These are phyloP conservation scores for Fusarium sp. DNA, from an alignment of 2,329 filamentous ascomycete genomes.

Conservation along the genomic window DNA sequence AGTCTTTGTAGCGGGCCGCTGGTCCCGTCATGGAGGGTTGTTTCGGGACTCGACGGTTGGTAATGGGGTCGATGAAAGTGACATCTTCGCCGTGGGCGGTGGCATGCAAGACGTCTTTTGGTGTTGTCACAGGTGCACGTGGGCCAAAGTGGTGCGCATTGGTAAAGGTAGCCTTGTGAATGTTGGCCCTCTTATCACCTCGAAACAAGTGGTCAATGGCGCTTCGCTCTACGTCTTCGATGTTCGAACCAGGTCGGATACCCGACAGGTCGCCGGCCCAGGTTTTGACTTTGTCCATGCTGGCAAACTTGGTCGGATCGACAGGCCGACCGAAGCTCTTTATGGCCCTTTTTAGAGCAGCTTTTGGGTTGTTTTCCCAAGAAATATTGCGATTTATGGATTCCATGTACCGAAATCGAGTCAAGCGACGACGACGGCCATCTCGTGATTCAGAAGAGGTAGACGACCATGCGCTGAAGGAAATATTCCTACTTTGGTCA, in stretches of 20 bases:
- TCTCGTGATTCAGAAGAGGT: slow-evolving; percentile 55
- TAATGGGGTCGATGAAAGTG: slow-evolving; percentile 64
- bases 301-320: slow-evolving; percentile 49
- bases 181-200: slow-evolving; percentile 42
- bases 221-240: slow-evolving; percentile 56
- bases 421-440: slow-evolving; percentile 53
- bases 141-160: slow-evolving; percentile 48
- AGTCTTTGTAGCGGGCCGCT: slow-evolving; percentile 45
- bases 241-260: slow-evolving; percentile 52
- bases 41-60: slow-evolving; percentile 60
- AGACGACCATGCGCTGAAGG: slow-evolving; percentile 59
- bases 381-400: slow-evolving; percentile 54
- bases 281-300: slow-evolving; percentile 49
- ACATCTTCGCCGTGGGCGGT: slow-evolving; percentile 33
- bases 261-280: slow-evolving; percentile 51
- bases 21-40: slow-evolving; percentile 30
- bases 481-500: slow-evolving; percentile 54
- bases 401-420: slow-evolving; percentile 59
- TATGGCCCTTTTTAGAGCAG: slow-evolving; percentile 54
- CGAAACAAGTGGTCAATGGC: slow-evolving; percentile 57
- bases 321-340: slow-evolving; percentile 50
- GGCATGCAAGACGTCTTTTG: slow-evolving; percentile 40
- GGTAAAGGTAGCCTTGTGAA: slow-evolving; percentile 47
- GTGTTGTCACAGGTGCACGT: slow-evolving; percentile 30
- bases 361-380: slow-evolving; percentile 57